Conservation (phyloP, 2,329 filamentous ascomycete genomes). For the Bipolaris bicolor region DNA sequence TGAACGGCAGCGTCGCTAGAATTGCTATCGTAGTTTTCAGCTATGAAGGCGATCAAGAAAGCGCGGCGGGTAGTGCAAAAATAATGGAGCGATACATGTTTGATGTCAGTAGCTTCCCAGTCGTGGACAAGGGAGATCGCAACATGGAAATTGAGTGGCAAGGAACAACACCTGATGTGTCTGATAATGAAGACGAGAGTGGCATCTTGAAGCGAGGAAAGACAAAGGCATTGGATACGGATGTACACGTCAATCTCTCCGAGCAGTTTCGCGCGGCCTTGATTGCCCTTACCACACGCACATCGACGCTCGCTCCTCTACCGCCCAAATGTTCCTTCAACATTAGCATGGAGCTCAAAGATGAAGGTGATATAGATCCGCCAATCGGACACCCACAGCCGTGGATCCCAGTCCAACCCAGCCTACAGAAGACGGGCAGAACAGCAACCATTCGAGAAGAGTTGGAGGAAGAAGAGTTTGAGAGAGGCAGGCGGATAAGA, state of each 20-base stretch:
- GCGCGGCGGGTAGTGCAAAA: constrained; percentile 46
- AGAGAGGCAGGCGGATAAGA: constrained; percentile 21
- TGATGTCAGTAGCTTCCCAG: constrained; percentile 63
- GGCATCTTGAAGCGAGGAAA: constrained; percentile 13
- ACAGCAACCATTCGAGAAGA: constrained; percentile 23
- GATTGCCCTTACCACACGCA: constrained; percentile 65
- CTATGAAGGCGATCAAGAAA: constrained; percentile 36
- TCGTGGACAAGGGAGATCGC: constrained; percentile 54
- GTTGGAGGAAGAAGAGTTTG: constrained; percentile 21
- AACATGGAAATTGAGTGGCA: constrained; percentile 59
- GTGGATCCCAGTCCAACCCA: constrained; percentile 66
- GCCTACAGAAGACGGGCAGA: constrained; percentile 46
- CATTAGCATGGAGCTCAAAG: constrained; percentile 73
- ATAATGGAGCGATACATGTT: constrained; percentile 67
- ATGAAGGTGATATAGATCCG: constrained; percentile 59
- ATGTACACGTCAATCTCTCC: constrained; percentile 63
- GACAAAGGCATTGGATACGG: constrained; percentile 24
- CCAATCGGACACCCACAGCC: constrained; percentile 59
- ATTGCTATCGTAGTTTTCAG: constrained; percentile 64
- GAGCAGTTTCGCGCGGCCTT: constrained; percentile 75
- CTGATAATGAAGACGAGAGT: constrained; percentile 17
- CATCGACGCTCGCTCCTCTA: constrained; percentile 62
- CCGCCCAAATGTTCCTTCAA: constrained; percentile 75
- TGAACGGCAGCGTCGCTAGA: constrained; percentile 59
- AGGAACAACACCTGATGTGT: not conserved